These are phyloP conservation scores for Plasmodium vivax DNA, from an alignment of 169 alveolate species.

Conservation along the genomic window DNA sequence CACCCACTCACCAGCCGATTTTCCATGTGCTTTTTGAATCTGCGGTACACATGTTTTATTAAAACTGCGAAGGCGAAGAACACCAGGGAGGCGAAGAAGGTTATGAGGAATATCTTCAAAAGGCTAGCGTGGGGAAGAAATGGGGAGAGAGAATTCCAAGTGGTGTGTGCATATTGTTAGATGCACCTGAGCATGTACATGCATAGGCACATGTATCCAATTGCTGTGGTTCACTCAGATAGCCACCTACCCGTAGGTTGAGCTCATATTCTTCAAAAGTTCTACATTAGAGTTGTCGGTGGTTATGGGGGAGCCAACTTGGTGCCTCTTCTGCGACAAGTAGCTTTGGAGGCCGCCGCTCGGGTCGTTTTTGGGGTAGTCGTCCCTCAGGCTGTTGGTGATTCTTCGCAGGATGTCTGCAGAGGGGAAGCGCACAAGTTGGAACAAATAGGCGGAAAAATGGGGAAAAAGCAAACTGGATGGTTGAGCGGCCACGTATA, in stretches of 20 bases:
- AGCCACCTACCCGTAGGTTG: background rate
- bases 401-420: constrained; percentile 2
- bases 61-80: constrained; percentile 6
- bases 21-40: background rate
- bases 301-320: background rate
- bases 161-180: background rate
- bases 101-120: constrained; percentile 4
- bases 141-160: background rate
- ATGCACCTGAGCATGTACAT: background rate
- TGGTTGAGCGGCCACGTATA: background rate
- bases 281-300: background rate
- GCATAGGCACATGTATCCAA: background rate
- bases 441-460: background rate
- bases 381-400: background rate
- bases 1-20: constrained; percentile 17
- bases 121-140: constrained; percentile 10
- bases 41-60: constrained; percentile 20
- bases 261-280: background rate
- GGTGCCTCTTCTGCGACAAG: background rate
- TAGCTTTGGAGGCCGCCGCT: background rate
- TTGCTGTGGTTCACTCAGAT: background rate
- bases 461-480: background rate
- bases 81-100: constrained; percentile 10
- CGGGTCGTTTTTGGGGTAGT: background rate
- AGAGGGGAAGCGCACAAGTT: background rate